Conservation (phyloP, 108 stramenopile species). For the Schizochytrium sp. region DNA sequence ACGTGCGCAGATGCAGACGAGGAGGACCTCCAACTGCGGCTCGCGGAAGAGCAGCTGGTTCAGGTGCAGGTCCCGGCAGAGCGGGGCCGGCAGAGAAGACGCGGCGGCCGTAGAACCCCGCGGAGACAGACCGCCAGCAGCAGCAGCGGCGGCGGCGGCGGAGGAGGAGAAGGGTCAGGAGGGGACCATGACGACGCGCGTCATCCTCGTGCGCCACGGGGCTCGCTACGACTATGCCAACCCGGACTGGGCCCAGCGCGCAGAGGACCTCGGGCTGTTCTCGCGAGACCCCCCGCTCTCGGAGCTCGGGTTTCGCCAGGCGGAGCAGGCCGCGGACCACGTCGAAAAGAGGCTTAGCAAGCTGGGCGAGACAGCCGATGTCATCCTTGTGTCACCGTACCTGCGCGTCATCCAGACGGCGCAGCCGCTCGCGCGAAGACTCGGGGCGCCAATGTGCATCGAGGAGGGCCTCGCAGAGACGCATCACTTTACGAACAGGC, state of each 20-base stretch:
- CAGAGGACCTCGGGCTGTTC: not conserved
- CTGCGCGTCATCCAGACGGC: not conserved
- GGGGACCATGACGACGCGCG: not conserved
- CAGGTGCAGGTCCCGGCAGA: too few species aligned
- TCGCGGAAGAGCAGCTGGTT: too few species aligned
- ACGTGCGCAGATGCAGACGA: too few species aligned
- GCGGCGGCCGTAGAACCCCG: too few species aligned
- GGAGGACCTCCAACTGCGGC: too few species aligned
- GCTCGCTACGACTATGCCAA: not conserved
- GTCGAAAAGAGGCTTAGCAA: not conserved
- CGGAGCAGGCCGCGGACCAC: not conserved
- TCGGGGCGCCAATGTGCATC: not conserved
- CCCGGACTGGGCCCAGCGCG: not conserved
- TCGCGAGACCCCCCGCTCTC: not conserved
- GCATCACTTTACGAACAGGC: not conserved
- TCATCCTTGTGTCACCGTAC: not conserved
- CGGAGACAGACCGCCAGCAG: too few species aligned
- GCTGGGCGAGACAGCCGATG: not conserved
- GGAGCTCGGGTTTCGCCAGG: not conserved
- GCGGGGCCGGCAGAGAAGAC: too few species aligned
- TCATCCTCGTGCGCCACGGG: slow-evolving; percentile 7
- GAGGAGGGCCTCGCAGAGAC: slow-evolving; percentile 6
- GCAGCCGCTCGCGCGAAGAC: not conserved
- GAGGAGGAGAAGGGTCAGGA: too few species aligned
- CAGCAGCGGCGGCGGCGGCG: too few species aligned